Conservation (phyloP, 1,284 basidiomycete genomes). For the Xerocomus amazonicus region DNA sequence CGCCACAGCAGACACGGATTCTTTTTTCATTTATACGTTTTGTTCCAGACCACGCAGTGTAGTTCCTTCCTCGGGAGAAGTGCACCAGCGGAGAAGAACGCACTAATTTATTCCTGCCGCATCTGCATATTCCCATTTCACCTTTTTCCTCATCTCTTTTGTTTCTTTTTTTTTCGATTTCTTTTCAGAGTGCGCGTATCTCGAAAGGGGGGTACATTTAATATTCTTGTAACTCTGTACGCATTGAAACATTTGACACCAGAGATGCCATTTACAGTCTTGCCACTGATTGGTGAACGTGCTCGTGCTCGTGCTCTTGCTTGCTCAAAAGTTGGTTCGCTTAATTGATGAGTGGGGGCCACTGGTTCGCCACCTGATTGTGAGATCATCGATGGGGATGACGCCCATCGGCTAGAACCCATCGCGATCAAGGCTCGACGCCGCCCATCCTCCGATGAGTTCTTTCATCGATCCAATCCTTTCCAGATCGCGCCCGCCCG, state of each 20-base stretch:
- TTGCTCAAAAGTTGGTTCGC: no score
- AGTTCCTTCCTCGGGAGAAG: conserved; percentile 18
- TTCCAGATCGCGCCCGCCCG: no score
- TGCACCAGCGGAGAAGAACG: conserved; percentile 20
- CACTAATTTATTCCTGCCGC: conserved; percentile 23
- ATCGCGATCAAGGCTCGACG: no score
- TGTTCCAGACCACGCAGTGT: conserved; percentile 11
- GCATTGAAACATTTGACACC: conserved; percentile 7
- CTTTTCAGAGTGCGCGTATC: background rate
- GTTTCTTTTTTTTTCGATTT: background rate
- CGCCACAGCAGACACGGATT: conserved; percentile 20
- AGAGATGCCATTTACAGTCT: background rate
- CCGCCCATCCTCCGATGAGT: no score
- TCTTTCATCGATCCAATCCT: no score
- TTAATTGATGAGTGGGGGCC: no score
- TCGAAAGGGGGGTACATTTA: background rate
- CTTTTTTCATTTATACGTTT: conserved; percentile 20
- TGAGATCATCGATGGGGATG: no score
- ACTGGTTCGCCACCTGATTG: background rate
- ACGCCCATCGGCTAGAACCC: no score
- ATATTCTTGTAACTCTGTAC: conserved; percentile 8
- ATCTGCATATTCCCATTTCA: conserved; percentile 17
- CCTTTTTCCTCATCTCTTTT: conserved; percentile 3
- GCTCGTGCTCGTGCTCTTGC: no score
- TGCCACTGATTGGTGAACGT: no score